Evolutionary conservation across 2,329 filamentous ascomycete genomes (phyloP), one percentile per base, ranked within the genome.

Genomic region (Trichoderma pleuroti): DNA sequence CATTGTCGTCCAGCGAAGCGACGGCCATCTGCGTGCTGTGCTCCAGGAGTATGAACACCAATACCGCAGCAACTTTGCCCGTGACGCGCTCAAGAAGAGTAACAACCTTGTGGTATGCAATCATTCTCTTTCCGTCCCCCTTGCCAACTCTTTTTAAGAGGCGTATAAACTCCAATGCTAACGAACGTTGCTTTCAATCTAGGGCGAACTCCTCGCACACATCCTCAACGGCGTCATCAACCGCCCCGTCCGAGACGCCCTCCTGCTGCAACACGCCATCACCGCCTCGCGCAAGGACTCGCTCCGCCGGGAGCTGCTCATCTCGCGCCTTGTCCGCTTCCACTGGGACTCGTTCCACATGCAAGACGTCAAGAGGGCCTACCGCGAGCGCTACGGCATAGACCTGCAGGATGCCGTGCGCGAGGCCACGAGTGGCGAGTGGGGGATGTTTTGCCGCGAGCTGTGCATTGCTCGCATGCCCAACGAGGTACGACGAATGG

Each of bases 141-240:
- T 12, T 57, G 7, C 5, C 5, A 26, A 34, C n/a, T 28, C n/a
- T 32, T n/a, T 39, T 4, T 26, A 18, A 28, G 21, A 32, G 71
- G 94, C 97, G 86, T 82, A 93, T 90, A n/a, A n/a, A 18, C 2
- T 2, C 16, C 14, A 36, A 28, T n/a, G 63, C 65, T 68, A 30
- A 60, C 39, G 42, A 60, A 52, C 1, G 9, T 18, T 9, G 42
- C 28, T n/a, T n/a, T n/a, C 12, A 49, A 34, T 39, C 61, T 75
- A 98, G 94, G 96, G 96, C 74, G 96, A 99, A 83, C 90, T 97
- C 24, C 89, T 98, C 46, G 93, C 94, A 0, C 96, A 98, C 81
- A 93, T 98, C 75, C 91, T 99, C 77, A 98, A 98, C 82, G 96
- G 96, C 76, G 90, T 97, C 70, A 97, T 98, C 83, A 98, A 98